Evolutionary conservation across 352 stramenopile species (phyloP), one percentile per base, ranked within the genome.

Genomic region (Phytophthora kernoviae): DNA sequence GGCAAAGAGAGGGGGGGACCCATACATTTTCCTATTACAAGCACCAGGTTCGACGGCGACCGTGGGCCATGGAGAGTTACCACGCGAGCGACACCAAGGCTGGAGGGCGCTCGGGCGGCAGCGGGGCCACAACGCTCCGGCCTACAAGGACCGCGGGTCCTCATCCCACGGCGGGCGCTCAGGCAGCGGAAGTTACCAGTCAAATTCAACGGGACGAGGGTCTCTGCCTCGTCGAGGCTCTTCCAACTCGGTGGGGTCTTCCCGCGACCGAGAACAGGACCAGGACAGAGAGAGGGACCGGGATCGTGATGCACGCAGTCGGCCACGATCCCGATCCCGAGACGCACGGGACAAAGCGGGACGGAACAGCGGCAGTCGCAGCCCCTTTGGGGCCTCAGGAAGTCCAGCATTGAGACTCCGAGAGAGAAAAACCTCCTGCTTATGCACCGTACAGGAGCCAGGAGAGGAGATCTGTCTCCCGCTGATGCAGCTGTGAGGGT

Each of bases 341-440:
- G 78, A 88, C 27, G 54, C 49, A 15, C 45, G 56, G 2, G 40
- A 61, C 14, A 58, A 30, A 30, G 24, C 24, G 24, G 51, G 10
- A 42, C 57, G 58, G 6, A 62, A 58, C 36, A 61, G 67, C 27
- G 58, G 59, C 18, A 69, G 30, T 43, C 77, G 79, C 15, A 79
- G 68, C 24, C 55, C 77, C 5, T 85, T 90, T 45, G 71, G 65
- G 2, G 62, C 61, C 8, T 77, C 73, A 1, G 77, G 79, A 1
- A 89, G 77, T 21, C 81, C 81, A 1, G 65, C 73, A 8, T 56
- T 85, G 18, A 67, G 84, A 1, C 67, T 91, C 8, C 80, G 81
- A 4, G 82, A 92, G 54, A 58, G 83, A 88, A 89, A 41, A 88
- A 91, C 50, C 72, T 94, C 37, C 61, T 94, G 33, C 60, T 79